Evolutionary conservation across 495 filamentous ascomycete species (phyloP).

Genomic region (Daldinia grandis): DNA sequence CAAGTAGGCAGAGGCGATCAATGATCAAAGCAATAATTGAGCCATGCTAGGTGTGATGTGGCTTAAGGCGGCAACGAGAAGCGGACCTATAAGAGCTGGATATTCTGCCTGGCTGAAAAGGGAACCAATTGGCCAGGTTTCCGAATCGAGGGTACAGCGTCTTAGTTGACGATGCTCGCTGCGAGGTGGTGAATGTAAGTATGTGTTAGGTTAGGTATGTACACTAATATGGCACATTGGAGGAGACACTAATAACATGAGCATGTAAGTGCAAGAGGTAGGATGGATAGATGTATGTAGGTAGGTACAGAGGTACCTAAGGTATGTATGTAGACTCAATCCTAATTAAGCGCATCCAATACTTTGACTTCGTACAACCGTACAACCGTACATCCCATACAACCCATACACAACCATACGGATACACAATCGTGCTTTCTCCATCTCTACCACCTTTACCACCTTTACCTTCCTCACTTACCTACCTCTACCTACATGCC

Average conservation of each 20-base stretch:
- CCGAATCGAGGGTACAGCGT: constrained; percentile 24
- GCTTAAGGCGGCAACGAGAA: constrained; percentile 43
- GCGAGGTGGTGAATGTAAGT: constrained; percentile 12
- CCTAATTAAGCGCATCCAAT: neutral
- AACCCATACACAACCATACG: no score
- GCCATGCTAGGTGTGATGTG: constrained; percentile 37
- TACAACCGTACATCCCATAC: no score
- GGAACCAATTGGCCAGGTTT: constrained; percentile 39
- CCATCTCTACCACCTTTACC: neutral
- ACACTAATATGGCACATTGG: neutral
- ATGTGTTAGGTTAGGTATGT: constrained; percentile 21
- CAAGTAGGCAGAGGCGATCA: constrained; percentile 36
- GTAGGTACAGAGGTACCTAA: no score
- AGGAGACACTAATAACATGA: no score
- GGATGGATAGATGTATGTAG: no score
- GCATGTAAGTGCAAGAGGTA: no score
- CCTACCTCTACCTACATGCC: no score
- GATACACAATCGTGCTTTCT: neutral
- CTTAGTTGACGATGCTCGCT: constrained; percentile 11
- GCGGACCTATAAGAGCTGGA: constrained; percentile 34
- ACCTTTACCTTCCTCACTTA: neutral
- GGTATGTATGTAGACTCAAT: no score
- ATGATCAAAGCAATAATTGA: constrained; percentile 31
- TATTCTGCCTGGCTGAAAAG: constrained; percentile 32
- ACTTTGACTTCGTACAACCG: neutral